A percentile compares a stretch with the other conserved stretches of the same genome.
Evolutionary conservation across 345 rosid species (phyloP).

Genomic region (Murraya koenigii): DNA sequence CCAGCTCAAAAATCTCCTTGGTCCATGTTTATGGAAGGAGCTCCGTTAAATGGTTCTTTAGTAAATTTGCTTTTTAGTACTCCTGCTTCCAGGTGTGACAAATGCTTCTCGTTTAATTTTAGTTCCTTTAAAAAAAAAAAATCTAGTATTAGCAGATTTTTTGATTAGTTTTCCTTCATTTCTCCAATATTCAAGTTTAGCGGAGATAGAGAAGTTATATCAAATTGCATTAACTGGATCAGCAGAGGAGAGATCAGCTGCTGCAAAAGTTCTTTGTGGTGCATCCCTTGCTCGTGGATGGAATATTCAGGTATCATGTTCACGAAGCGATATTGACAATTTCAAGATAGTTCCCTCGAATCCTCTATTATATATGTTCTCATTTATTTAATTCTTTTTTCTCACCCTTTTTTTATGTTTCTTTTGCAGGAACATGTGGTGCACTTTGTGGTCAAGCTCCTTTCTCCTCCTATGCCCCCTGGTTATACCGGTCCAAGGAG

Average conservation of each 20-base stretch:
- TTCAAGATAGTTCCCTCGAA: slow-evolving; percentile 7
- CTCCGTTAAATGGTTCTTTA: slow-evolving; percentile 42
- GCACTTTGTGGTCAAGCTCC: slow-evolving; percentile 57
- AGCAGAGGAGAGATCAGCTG: slow-evolving; percentile 48
- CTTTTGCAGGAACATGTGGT: slow-evolving; percentile 59
- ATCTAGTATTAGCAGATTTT: neutral
- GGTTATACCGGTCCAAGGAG: slow-evolving; percentile 33
- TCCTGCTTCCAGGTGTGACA: slow-evolving; percentile 55
- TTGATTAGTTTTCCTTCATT: slow-evolving; percentile 20
- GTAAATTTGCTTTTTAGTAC: slow-evolving; percentile 39
- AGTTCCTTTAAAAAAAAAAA: too few relatives aligned
- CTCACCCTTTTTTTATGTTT: slow-evolving; percentile 10
- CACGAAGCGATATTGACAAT: slow-evolving; percentile 1
- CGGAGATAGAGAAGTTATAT: slow-evolving; percentile 56
- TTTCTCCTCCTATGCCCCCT: slow-evolving; percentile 53
- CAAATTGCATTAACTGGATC: slow-evolving; percentile 57
- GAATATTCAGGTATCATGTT: slow-evolving; percentile 60
- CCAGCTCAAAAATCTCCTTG: slow-evolving; percentile 49
- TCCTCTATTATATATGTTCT: neutral
- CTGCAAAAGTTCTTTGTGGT: slow-evolving; percentile 66
- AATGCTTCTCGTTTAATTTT: slow-evolving; percentile 14
- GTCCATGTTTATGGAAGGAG: slow-evolving; percentile 57
- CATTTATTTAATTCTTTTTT: neutral
- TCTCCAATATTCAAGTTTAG: slow-evolving; percentile 41
- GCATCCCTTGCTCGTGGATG: slow-evolving; percentile 63